phyloP scores from a whole-genome alignment of 495 filamentous ascomycete species.

The Pseudotulostoma volvatum region DNA sequence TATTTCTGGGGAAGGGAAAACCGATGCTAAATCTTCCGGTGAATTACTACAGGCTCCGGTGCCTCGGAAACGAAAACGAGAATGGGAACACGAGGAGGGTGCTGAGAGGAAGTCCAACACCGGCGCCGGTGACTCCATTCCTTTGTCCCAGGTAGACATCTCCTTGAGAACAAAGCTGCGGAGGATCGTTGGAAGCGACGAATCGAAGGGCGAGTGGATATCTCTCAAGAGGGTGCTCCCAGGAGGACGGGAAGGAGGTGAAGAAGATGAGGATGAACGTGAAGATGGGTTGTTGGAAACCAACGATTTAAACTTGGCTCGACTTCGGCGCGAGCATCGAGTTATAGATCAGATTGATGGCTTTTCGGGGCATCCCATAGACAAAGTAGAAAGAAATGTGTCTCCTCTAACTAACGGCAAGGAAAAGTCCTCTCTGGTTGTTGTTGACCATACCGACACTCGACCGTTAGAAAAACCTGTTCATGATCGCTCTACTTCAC shows the following conservation, averaged over 20 bases:
- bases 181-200: conserved; percentile 25
- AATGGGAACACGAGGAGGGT: conserved; percentile 19
- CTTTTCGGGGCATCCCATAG: neutral
- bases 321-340: conserved; percentile 14
- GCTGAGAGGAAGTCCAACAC: conserved; percentile 23
- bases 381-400: neutral
- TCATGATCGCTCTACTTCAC: neutral
- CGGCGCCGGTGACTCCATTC: conserved; percentile 47
- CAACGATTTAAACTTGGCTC: conserved; percentile 19
- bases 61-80: conserved; percentile 30
- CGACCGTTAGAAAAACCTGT: neutral
- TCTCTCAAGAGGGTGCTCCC: conserved; percentile 28
- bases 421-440: neutral
- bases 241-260: conserved; percentile 29
- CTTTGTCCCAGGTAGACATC: conserved; percentile 35
- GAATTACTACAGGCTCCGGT: conserved; percentile 15
- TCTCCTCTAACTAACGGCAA: neutral
- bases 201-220: conserved; percentile 27
- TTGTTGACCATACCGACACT: neutral
- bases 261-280: conserved; percentile 16
- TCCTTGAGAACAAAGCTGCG: conserved; percentile 45
- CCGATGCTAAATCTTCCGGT: conserved; percentile 7
- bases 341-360: neutral
- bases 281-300: conserved; percentile 11
- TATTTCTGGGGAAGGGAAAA: conserved; percentile 9